phyloP scores from a whole-genome alignment of 768 basidiomycete genomes.

The Neoboletus brunneissimus region DNA sequence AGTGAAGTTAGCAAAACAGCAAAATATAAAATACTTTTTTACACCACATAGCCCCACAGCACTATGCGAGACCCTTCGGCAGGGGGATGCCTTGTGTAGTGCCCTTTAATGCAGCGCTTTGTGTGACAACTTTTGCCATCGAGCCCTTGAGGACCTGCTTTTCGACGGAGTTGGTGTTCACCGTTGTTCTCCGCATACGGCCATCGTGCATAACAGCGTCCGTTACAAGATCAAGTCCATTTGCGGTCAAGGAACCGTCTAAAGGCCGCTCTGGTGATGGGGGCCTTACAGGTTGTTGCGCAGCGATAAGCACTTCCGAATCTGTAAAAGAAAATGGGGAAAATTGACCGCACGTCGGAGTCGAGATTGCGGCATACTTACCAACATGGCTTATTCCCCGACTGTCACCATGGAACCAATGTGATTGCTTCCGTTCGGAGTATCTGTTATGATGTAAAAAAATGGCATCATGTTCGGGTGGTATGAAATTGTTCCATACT shows the following conservation, averaged over 20 bases:
- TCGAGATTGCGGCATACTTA: slow-evolving; percentile 25
- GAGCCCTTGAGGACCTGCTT: slow-evolving; percentile 52
- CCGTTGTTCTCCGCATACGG: slow-evolving; percentile 41
- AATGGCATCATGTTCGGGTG: background rate
- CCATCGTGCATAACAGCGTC: slow-evolving; percentile 38
- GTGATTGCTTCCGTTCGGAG: slow-evolving; percentile 51
- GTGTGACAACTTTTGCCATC: slow-evolving; percentile 50
- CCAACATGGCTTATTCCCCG: slow-evolving; percentile 57
- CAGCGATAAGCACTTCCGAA: slow-evolving; percentile 20
- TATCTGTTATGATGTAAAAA: slow-evolving; percentile 37
- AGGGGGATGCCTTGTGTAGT: slow-evolving; percentile 8
- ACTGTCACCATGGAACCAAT: slow-evolving; percentile 58
- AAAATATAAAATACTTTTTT: slow-evolving; percentile 17
- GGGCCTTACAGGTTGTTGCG: slow-evolving; percentile 14
- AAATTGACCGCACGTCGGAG: slow-evolving; percentile 6
- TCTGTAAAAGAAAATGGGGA: slow-evolving; percentile 12
- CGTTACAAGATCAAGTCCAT: slow-evolving; percentile 39
- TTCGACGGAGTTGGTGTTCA: slow-evolving; percentile 40
- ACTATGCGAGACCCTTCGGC: slow-evolving; percentile 12
- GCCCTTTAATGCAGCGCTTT: slow-evolving; percentile 17
- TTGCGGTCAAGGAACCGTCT: slow-evolving; percentile 29
- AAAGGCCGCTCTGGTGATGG: slow-evolving; percentile 26
- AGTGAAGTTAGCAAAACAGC: slow-evolving; percentile 6
- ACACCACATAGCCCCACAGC: background rate
- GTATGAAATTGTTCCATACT: slow-evolving; percentile 38